Conservation (phyloP, 2,329 filamentous ascomycete species). For the Falciphora oryzae region DNA sequence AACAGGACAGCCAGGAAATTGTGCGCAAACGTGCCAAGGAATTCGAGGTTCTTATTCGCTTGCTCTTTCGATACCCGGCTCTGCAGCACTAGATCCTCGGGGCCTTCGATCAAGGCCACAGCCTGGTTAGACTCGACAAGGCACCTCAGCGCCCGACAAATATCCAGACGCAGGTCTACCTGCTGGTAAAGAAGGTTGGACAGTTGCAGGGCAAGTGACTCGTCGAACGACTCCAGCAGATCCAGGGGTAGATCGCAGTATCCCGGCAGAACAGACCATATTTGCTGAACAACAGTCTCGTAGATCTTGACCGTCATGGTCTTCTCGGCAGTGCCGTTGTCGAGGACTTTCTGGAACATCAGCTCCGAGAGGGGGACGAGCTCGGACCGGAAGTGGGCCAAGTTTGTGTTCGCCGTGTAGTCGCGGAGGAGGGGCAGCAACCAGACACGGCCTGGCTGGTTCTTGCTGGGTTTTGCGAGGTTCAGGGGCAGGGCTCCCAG, state of each 20-base stretch:
- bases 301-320: constrained; percentile 97
- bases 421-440: constrained; percentile 87
- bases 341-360: constrained; percentile 83
- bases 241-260: constrained; percentile 93
- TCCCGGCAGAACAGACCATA: constrained; percentile 88
- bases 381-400: constrained; percentile 78
- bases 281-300: constrained; percentile 91
- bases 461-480: constrained; percentile 67
- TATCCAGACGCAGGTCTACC: constrained; percentile 75
- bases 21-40: constrained; percentile 71
- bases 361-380: constrained; percentile 84
- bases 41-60: constrained; percentile 74
- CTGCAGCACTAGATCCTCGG: constrained; percentile 70
- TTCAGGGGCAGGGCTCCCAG: constrained; percentile 82
- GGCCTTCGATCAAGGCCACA: constrained; percentile 61
- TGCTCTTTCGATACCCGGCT: constrained; percentile 69
- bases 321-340: constrained; percentile 77
- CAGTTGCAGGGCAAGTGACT: constrained; percentile 80
- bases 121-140: constrained; percentile 89
- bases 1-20: constrained; percentile 96
- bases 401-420: constrained; percentile 79
- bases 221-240: constrained; percentile 69
- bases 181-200: constrained; percentile 92
- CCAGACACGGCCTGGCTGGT: constrained; percentile 85
- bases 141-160: constrained; percentile 81